phyloP scores from a whole-genome alignment of 1,284 basidiomycete species.

The Pulveroboletus sp. region DNA sequence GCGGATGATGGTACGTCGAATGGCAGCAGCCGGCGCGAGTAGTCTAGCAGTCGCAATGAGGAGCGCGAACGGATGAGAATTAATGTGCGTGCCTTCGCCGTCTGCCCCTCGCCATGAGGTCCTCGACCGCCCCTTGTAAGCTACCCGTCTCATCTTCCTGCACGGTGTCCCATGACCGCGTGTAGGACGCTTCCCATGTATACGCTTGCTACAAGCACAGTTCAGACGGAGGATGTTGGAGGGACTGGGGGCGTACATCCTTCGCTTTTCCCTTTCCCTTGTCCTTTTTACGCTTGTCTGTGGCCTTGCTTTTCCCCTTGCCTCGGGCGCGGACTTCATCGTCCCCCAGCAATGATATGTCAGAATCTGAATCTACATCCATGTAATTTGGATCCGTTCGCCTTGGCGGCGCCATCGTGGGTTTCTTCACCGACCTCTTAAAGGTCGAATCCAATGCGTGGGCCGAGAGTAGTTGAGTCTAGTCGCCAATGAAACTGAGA shows the following conservation, averaged over 20 bases:
- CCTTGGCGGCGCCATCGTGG: conserved; percentile 21
- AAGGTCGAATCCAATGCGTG: not conserved
- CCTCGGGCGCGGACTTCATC: conserved; percentile 35
- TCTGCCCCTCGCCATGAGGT: conserved; percentile 81
- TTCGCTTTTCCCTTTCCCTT: conserved; percentile 47
- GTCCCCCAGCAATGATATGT: conserved; percentile 36
- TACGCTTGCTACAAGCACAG: conserved; percentile 60
- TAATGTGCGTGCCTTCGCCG: conserved; percentile 63
- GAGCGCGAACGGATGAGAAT: not conserved
- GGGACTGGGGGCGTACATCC: conserved; percentile 37
- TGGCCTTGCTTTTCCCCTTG: conserved; percentile 43
- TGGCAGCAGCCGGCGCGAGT: conserved; percentile 79
- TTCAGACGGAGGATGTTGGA: not conserved
- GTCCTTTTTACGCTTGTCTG: conserved; percentile 39
- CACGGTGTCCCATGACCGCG: conserved; percentile 94
- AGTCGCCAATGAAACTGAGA: not conserved
- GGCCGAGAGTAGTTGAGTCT: not conserved
- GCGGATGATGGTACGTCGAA: conserved; percentile 93
- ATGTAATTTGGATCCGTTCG: conserved; percentile 32
- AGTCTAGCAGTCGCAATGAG: conserved; percentile 41
- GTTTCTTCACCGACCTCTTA: not conserved
- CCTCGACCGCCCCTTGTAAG: conserved; percentile 85
- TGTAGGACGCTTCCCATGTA: conserved; percentile 95
- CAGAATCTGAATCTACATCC: conserved; percentile 41
- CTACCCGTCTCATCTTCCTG: conserved; percentile 95